phyloP scores from a whole-genome alignment of 2,329 filamentous ascomycete genomes.

The Aureobasidium melanogenum region DNA sequence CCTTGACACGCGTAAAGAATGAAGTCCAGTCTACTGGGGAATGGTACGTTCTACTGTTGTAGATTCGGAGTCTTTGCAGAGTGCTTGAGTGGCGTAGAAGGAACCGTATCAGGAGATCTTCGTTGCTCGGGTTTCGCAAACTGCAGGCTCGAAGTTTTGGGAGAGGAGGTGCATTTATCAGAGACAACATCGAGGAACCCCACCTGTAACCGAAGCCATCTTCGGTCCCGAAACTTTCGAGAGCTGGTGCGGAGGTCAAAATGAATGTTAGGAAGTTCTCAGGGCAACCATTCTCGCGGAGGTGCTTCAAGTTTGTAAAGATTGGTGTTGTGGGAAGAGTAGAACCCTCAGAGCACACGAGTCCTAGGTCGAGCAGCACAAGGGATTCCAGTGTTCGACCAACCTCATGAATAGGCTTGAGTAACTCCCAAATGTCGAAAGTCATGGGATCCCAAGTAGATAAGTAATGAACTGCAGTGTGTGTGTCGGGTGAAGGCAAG shows the following conservation, averaged over 20 bases:
- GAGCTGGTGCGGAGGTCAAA: neutral
- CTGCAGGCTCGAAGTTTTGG: neutral
- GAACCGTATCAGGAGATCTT: neutral
- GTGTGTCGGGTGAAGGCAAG: neutral
- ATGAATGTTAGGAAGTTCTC: neutral
- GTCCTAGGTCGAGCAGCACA: neutral
- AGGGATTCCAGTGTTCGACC: neutral
- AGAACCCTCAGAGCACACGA: neutral
- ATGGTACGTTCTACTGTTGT: neutral
- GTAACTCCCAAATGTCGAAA: neutral
- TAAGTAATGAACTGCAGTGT: rapidly evolving
- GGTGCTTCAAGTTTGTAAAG: neutral
- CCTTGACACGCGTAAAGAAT: neutral
- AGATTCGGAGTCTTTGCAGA: neutral
- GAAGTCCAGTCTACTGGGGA: neutral
- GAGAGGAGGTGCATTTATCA: neutral
- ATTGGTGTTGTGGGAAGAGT: neutral
- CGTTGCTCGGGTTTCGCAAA: neutral
- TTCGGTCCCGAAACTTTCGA: neutral
- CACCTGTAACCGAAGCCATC: neutral
- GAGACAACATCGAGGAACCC: neutral
- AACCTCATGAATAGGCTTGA: neutral
- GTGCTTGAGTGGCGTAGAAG: neutral
- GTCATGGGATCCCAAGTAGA: neutral
- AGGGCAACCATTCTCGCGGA: neutral